A percentile compares a stretch with the other conserved stretches of the same genome.
phyloP scores from a whole-genome alignment of 2,329 filamentous ascomycete species.

The Paraconiothyrium brasiliense region DNA sequence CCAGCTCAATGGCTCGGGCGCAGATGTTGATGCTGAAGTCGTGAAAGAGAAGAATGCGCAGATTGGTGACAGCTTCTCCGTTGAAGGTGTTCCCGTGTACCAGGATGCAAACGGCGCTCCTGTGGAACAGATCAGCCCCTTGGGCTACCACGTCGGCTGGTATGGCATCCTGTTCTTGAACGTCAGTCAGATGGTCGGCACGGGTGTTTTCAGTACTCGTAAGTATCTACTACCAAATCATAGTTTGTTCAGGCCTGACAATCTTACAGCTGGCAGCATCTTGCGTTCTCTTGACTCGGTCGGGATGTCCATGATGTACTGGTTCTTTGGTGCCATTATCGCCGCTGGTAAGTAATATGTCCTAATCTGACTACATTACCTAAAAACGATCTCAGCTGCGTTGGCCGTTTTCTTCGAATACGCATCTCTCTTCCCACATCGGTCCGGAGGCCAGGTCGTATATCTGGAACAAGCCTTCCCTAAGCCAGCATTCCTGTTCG shows the following conservation, averaged over 20 bases:
- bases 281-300: slow-evolving; percentile 37
- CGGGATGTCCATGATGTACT: slow-evolving; percentile 40
- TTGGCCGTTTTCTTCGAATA: slow-evolving; percentile 42
- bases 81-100: slow-evolving; percentile 33
- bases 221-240: slow-evolving; percentile 17
- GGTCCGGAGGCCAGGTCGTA: slow-evolving; percentile 40
- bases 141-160: slow-evolving; percentile 44
- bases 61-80: slow-evolving; percentile 38
- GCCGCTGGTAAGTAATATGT: slow-evolving; percentile 27
- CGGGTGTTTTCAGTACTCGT: slow-evolving; percentile 43
- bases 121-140: slow-evolving; percentile 39
- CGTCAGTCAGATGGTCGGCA: slow-evolving; percentile 45
- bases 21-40: slow-evolving; percentile 24
- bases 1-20: slow-evolving; percentile 25
- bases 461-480: slow-evolving; percentile 45
- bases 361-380: neutral
- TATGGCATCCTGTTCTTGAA: slow-evolving; percentile 42
- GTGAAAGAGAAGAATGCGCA: slow-evolving; percentile 38
- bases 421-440: slow-evolving; percentile 39
- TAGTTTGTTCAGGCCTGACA: slow-evolving; percentile 14
- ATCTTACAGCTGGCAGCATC: slow-evolving; percentile 33
- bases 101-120: slow-evolving; percentile 43
- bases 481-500: slow-evolving; percentile 39
- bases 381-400: slow-evolving; percentile 24
- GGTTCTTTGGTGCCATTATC: slow-evolving; percentile 41